Evolutionary conservation across 2,329 filamentous ascomycete genomes (phyloP), one percentile per base, ranked within the genome.

Genomic region (Neophaeococcomyces mojaviensis): DNA sequence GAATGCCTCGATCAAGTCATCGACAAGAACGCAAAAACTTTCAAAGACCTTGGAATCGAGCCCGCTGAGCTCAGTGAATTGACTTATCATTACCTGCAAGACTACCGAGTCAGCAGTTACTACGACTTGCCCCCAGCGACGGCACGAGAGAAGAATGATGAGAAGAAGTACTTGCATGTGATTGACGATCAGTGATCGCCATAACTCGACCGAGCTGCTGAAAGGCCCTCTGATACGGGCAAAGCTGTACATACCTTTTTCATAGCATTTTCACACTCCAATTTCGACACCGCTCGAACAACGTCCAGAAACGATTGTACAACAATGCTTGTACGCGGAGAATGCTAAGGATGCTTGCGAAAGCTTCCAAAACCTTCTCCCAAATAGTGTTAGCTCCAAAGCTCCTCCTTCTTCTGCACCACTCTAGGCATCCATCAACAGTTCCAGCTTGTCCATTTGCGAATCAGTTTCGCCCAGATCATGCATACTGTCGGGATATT

Each of bases 161-260:
- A 97, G 70, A 92, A 83, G 78, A 92, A 96, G 76, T 98, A 94
- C 67, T 72, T 97, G 66, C 92, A 98, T 67, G 89, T 98, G 51
- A 72, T 88, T 63, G 87, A 94, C 65, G 84, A 92, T 66, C 79
- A 88, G 75, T 92, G 82, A 60, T 42, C 37, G 19, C 19, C 34
- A 28, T 36, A 18, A 30, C 22, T 31, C 8, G 2, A 18, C 9
- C 32, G 41, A 19, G 41, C 37, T 44, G 15, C 12, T 28, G 30
- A 16, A 6, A 34, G 41, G 15, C 9, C 5, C 3, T 30, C 10
- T n/a, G 15, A 20, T 10, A 32, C 15, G 39, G 18, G n/a, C 22
- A n/a, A 4, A 44, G 33, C 41, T 44, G 41, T 44, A 44, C 41
- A 44, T 44, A 36, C 13, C 33, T 5, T 26, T 10, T 5, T 39